Evolutionary conservation across 2,329 filamentous ascomycete genomes (phyloP).

Genomic region (Hymenoscyphus albidus): DNA sequence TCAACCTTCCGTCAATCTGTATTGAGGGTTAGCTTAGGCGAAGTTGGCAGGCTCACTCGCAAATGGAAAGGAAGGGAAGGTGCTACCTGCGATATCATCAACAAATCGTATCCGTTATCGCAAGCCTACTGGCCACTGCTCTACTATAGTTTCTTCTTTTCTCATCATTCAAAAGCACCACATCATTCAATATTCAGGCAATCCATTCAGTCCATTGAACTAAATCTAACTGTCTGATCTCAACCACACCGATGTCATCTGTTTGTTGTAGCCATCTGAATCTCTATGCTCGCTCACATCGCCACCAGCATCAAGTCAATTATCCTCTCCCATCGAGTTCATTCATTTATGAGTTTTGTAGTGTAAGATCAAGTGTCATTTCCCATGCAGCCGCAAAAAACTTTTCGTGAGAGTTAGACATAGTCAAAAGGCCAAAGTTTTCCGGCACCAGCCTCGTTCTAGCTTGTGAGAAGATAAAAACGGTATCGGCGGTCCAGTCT

Average conservation of each 20-base stretch:
- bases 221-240: slow-evolving; percentile 13
- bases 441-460: slow-evolving; percentile 2
- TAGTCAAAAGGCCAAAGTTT: not conserved
- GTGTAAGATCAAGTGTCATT: slow-evolving; percentile 4
- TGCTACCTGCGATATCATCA: not conserved
- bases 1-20: not conserved
- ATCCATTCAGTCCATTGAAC: slow-evolving; percentile 15
- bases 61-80: not conserved
- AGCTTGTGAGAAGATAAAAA: slow-evolving; percentile 5
- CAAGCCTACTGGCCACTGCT: not conserved
- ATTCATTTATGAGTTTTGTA: slow-evolving; percentile 4
- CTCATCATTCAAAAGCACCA: slow-evolving; percentile 3
- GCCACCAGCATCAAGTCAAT: slow-evolving; percentile 16
- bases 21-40: not conserved
- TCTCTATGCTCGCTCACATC: slow-evolving; percentile 7
- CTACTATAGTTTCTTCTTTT: not conserved
- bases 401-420: slow-evolving; percentile 7
- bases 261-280: slow-evolving; percentile 7
- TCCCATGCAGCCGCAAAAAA: slow-evolving; percentile 6
- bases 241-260: slow-evolving; percentile 7
- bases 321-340: slow-evolving; percentile 19
- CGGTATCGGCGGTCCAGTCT: slow-evolving; percentile 5
- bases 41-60: not conserved
- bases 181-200: slow-evolving; percentile 1
- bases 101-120: not conserved